phyloP scores from a whole-genome alignment of 1,139 yeast species.

The Nakaseomyces nivariensis region DNA sequence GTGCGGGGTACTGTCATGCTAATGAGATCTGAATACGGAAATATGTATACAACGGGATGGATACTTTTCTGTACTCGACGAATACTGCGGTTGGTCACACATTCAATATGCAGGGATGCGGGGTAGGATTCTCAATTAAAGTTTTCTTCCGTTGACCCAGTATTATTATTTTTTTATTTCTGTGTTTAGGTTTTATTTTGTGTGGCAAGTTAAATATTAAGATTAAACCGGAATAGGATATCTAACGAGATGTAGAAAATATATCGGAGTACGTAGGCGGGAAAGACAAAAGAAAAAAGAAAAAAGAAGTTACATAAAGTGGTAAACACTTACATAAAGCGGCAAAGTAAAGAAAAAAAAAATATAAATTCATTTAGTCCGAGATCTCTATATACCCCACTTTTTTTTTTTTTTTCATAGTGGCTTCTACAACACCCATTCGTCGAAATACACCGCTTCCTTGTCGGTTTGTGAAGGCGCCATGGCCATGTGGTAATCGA shows the following conservation, averaged over 20 bases:
- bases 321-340: too few species aligned
- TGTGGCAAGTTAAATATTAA: too few species aligned
- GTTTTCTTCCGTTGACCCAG: neutral
- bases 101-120: neutral
- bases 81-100: too few species aligned
- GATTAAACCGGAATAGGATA: too few species aligned
- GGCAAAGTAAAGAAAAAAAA: too few species aligned
- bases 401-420: neutral
- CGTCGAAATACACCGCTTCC: conserved; percentile 33
- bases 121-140: neutral
- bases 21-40: neutral
- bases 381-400: conserved; percentile 2
- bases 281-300: too few species aligned
- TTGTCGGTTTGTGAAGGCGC: conserved; percentile 28
- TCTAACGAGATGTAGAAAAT: too few species aligned
- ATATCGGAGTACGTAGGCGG: neutral
- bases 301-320: too few species aligned
- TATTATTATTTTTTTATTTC: neutral
- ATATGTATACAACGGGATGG: neutral
- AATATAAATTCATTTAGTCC: neutral
- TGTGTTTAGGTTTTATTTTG: too few species aligned
- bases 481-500: conserved; percentile 28
- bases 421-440: conserved; percentile 27
- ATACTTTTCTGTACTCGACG: neutral
- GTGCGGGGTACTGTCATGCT: neutral